Evolutionary conservation across 2,329 filamentous ascomycete genomes (phyloP).

Genomic region (Penicillium occitanis): DNA sequence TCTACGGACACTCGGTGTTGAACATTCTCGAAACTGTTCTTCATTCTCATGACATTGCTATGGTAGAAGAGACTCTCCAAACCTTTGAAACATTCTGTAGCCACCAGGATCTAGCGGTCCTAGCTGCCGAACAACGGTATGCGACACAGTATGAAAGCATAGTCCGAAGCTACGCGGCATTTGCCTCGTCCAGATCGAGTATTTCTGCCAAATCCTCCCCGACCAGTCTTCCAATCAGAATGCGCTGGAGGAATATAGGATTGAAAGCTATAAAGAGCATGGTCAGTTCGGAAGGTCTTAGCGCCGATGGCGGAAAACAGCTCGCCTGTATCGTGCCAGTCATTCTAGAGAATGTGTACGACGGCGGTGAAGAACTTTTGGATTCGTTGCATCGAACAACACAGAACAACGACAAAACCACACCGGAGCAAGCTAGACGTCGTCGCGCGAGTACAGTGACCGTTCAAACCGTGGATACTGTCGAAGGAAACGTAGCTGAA

Average conservation of each 20-base stretch:
- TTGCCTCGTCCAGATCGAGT: constrained; percentile 64
- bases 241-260: constrained; percentile 74
- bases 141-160: constrained; percentile 78
- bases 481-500: constrained; percentile 63
- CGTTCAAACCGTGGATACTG: constrained; percentile 68
- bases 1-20: constrained; percentile 82
- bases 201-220: constrained; percentile 50
- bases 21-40: constrained; percentile 81
- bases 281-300: constrained; percentile 74
- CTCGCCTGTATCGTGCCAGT: constrained; percentile 77
- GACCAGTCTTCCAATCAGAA: constrained; percentile 67
- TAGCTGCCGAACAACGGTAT: constrained; percentile 83
- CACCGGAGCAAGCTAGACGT: constrained; percentile 50
- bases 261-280: constrained; percentile 78
- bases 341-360: constrained; percentile 82
- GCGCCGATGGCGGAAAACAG: constrained; percentile 72
- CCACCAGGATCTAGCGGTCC: constrained; percentile 79
- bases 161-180: constrained; percentile 73
- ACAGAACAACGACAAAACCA: constrained; percentile 63
- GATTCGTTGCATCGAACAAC: constrained; percentile 66
- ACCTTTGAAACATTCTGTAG: constrained; percentile 87
- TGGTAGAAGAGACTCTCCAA: constrained; percentile 85
- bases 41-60: constrained; percentile 80
- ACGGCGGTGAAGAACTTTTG: constrained; percentile 61
- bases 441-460: constrained; percentile 79